A percentile compares a stretch with the other conserved stretches of the same genome.
These are phyloP conservation scores for Gaertneriomyces sp. DNA, from an alignment of 192 early-diverging fungal genomes.

Conservation along the genomic window DNA sequence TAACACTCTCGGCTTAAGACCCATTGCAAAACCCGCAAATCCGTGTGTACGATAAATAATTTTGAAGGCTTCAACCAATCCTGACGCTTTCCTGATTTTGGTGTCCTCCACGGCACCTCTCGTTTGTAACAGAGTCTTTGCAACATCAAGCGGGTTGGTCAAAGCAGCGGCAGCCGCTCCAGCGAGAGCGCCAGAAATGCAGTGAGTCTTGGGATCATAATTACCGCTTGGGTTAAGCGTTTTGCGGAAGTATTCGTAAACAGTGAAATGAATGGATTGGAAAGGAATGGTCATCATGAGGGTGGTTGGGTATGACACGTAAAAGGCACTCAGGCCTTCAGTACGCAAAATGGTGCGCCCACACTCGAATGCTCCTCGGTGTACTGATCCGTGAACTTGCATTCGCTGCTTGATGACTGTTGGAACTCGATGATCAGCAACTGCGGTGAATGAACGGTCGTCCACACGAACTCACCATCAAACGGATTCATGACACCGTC, in stretches of 20 bases:
- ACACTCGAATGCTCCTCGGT: conserved; percentile 70
- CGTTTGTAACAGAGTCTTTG: conserved; percentile 94
- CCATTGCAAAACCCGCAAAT: conserved; percentile 71
- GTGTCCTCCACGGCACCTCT: conserved; percentile 71
- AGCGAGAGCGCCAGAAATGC: conserved; percentile 80
- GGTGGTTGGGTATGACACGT: conserved; percentile 91
- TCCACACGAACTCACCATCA: conserved; percentile 61
- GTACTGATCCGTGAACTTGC: conserved; percentile 76
- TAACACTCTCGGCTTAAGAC: conserved; percentile 69
- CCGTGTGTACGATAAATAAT: conserved; percentile 80
- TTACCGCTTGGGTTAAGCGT: conserved; percentile 70
- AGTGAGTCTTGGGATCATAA: conserved; percentile 86
- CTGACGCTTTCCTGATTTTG: conserved; percentile 65
- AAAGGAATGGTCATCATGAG: conserved; percentile 93
- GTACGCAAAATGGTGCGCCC: conserved; percentile 60
- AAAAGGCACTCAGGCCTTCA: conserved; percentile 85
- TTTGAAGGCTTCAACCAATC: conserved; percentile 63
- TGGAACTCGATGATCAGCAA: neutral
- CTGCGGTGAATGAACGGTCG: neutral
- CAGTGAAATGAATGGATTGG: conserved; percentile 88
- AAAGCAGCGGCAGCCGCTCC: conserved; percentile 81
- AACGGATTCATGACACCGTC: conserved; percentile 96
- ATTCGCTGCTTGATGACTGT: conserved; percentile 90
- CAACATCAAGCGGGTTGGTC: conserved; percentile 94
- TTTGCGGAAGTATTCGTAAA: conserved; percentile 86